Evolutionary conservation across 495 filamentous ascomycete species (phyloP).

Genomic region (Hyphodiscus hymeniophilus): DNA sequence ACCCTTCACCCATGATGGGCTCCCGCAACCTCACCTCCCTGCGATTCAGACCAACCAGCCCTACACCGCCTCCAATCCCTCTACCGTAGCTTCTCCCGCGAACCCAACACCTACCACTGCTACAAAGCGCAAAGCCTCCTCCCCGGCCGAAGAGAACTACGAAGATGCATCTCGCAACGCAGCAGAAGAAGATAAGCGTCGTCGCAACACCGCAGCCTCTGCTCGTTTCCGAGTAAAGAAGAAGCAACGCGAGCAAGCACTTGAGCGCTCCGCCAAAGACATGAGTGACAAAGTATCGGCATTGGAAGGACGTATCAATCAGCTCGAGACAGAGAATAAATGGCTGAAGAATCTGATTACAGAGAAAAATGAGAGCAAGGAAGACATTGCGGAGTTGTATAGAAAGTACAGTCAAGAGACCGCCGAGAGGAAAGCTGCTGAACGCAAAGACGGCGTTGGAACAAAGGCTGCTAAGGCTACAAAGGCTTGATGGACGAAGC

Average conservation of each 20-base stretch:
- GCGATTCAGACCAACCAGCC: slow-evolving; percentile 38
- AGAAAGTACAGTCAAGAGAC: slow-evolving; percentile 21
- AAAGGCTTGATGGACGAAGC: neutral
- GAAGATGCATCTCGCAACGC: slow-evolving; percentile 68
- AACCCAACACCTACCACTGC: slow-evolving; percentile 21
- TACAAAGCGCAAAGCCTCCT: slow-evolving; percentile 46
- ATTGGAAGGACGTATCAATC: slow-evolving; percentile 74
- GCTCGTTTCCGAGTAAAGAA: slow-evolving; percentile 98
- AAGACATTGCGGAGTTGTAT: slow-evolving; percentile 30
- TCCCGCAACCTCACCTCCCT: slow-evolving; percentile 26
- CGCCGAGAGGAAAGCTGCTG: slow-evolving; percentile 14
- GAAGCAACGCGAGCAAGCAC: slow-evolving; percentile 93
- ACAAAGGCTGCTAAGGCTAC: slow-evolving; percentile 34
- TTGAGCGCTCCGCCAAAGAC: slow-evolving; percentile 86
- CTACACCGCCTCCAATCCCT: slow-evolving; percentile 30
- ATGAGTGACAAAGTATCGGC: slow-evolving; percentile 73
- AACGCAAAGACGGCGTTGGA: slow-evolving; percentile 21
- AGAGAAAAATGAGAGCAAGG: slow-evolving; percentile 71
- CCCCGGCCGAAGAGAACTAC: slow-evolving; percentile 33
- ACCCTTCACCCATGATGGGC: slow-evolving; percentile 20
- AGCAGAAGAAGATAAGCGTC: slow-evolving; percentile 94
- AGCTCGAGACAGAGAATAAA: slow-evolving; percentile 91
- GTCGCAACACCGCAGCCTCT: slow-evolving; percentile 89
- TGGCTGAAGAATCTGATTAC: slow-evolving; percentile 92
- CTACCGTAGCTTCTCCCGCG: slow-evolving; percentile 33